Conservation (phyloP, 352 stramenopile genomes). For the Pythium insidiosum region DNA sequence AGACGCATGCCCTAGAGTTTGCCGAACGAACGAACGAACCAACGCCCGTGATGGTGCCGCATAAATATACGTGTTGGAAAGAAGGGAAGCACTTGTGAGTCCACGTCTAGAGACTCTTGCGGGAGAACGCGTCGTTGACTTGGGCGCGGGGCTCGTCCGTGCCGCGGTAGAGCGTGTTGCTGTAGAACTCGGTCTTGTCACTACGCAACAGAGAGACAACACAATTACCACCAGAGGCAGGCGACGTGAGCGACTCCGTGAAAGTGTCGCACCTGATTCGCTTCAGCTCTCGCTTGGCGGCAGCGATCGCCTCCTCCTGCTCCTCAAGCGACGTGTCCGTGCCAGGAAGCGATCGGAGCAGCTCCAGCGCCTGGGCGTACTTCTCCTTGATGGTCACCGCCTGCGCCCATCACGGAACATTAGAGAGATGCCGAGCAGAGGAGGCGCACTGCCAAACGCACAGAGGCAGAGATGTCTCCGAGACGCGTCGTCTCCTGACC, state of each 20-base stretch:
- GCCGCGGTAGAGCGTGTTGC: constrained; percentile 78
- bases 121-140: constrained; percentile 79
- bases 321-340: constrained; percentile 73
- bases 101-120: constrained; percentile 41
- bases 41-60: neutral
- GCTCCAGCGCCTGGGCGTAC: constrained; percentile 54
- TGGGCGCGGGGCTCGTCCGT: constrained; percentile 77
- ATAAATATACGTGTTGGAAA: neutral
- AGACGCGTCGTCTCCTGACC: constrained; percentile 71
- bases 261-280: constrained; percentile 55
- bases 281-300: constrained; percentile 64
- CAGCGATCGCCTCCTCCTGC: constrained; percentile 61
- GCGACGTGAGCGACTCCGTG: too few relatives aligned
- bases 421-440: neutral
- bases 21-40: neutral
- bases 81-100: neutral
- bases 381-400: constrained; percentile 71
- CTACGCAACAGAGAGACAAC: constrained; percentile 13
- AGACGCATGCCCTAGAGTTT: constrained; percentile 6
- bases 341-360: constrained; percentile 62
- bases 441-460: constrained; percentile 10
- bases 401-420: constrained; percentile 17
- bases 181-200: constrained; percentile 75
- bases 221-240: too few relatives aligned
- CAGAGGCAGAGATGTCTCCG: constrained; percentile 73